Evolutionary conservation across 768 basidiomycete species (phyloP), one percentile per base, ranked within the genome.

Genomic region (Gyrodon lividus): DNA sequence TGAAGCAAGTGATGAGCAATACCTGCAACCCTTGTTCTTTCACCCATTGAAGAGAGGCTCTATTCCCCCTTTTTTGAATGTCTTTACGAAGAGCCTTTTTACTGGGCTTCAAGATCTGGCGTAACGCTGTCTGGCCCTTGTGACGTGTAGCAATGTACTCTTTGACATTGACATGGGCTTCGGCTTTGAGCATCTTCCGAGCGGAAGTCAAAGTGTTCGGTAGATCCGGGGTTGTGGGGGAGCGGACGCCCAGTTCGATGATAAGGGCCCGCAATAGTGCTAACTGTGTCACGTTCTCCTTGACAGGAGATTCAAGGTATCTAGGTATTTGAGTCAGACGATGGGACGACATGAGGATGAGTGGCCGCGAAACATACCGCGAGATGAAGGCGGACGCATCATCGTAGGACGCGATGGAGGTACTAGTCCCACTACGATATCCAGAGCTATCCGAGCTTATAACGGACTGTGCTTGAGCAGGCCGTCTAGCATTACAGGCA

Each of bases 181-280:
- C 75, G 6, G 81, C 70, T 68, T 86, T 89, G 42, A 91, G 67
- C 37, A 85, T 71, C 13, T 78, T 78, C 56, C 80, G 83, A n/a
- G 88, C 89, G 6, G 85, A 74, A n/a, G 68, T 79, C 46, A 91
- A 68, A 0, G 85, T 78, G 26, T 66, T 64, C 2, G 89, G 89
- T 3, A 88, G 71, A 22, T 73, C 67, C 19, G 47, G 61, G 55
- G 74, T 69, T 26, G 70, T 72, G 0, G 74, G 74, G 14, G 72
- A 72, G 60, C 55, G 67, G 46, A 79, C 71, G n/a, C 88, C 88
- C n/a, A 91, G 75, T 69, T 91, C 89, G 54, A 90, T 74, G 57
- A 89, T 82, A 52, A 91, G 77, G 0, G 87, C 82, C 51, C 89
- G 89, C 6, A 90, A 73, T 34, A 91, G 72, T 6, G 77, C 74